Evolutionary conservation across 1,284 basidiomycete genomes (phyloP).

Genomic region (Pseudozyma tsukubaensis): DNA sequence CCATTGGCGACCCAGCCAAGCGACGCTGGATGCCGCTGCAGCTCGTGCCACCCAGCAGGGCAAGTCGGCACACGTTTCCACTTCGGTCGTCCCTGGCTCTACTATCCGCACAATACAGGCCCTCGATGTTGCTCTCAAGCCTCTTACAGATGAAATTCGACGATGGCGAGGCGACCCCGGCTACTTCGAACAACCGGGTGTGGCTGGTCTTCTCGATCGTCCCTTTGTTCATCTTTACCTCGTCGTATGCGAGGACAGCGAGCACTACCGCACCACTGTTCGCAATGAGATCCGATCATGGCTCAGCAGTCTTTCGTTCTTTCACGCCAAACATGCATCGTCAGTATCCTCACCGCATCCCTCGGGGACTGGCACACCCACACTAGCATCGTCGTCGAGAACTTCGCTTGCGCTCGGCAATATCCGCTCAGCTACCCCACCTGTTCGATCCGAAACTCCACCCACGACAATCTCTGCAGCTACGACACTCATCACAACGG

Average conservation of each 20-base stretch:
- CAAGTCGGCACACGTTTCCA: conserved; percentile 26
- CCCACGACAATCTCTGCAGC: background rate
- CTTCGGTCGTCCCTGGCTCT: conserved; percentile 35
- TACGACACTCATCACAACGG: background rate
- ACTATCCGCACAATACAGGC: conserved; percentile 59
- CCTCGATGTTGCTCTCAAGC: conserved; percentile 52
- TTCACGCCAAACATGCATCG: conserved; percentile 28
- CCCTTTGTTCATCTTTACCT: conserved; percentile 65
- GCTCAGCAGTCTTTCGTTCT: conserved; percentile 60
- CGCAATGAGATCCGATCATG: conserved; percentile 65
- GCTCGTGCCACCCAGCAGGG: conserved; percentile 41
- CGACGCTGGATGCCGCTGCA: conserved; percentile 41
- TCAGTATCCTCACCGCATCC: conserved; percentile 1
- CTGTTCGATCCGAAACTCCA: conserved; percentile 35
- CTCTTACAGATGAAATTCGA: conserved; percentile 48
- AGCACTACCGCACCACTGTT: conserved; percentile 63
- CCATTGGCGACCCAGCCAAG: conserved; percentile 62
- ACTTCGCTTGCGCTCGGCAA: conserved; percentile 35
- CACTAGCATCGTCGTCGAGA: conserved; percentile 19
- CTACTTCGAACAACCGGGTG: conserved; percentile 49
- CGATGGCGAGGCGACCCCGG: conserved; percentile 49
- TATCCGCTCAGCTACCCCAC: conserved; percentile 35
- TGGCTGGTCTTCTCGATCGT: conserved; percentile 45
- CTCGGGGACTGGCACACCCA: conserved; percentile 19
- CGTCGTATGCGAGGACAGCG: conserved; percentile 65